Percentiles rank a stretch among this genome's conserved stretches.
Evolutionary conservation across 495 filamentous ascomycete species (phyloP).

Genomic region (Penicillium mononematosum): DNA sequence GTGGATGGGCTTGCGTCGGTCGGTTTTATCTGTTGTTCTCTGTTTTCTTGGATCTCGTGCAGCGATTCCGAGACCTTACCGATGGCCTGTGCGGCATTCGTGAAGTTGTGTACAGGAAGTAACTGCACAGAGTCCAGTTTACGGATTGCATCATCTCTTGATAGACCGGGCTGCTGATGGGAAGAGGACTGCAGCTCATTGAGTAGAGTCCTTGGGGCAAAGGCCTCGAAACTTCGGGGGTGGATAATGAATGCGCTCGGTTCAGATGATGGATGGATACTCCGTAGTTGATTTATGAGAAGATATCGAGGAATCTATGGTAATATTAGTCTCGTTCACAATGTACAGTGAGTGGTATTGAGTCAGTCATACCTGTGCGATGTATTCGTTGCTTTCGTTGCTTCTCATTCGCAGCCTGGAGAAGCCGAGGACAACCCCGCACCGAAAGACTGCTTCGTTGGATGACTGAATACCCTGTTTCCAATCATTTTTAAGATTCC

Average conservation of each 20-base stretch:
- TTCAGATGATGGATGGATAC: slow-evolving; percentile 7
- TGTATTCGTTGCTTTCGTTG: slow-evolving; percentile 31
- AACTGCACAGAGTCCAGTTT: slow-evolving; percentile 41
- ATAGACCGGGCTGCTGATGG: slow-evolving; percentile 20
- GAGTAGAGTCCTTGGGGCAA: slow-evolving; percentile 70
- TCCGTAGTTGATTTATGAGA: slow-evolving; percentile 16
- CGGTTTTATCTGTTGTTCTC: slow-evolving; percentile 3
- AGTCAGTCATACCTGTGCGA: slow-evolving; percentile 34
- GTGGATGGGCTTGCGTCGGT: background rate
- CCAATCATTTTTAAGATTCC: slow-evolving; percentile 37
- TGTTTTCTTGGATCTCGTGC: slow-evolving; percentile 18
- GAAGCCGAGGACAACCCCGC: slow-evolving; percentile 39
- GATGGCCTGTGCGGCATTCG: slow-evolving; percentile 38
- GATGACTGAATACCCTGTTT: slow-evolving; percentile 22
- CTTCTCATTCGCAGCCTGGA: slow-evolving; percentile 33
- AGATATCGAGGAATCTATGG: slow-evolving; percentile 21
- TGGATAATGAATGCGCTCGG: slow-evolving; percentile 52
- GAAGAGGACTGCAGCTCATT: slow-evolving; percentile 25
- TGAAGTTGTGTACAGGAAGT: slow-evolving; percentile 38
- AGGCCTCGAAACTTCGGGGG: slow-evolving; percentile 78
- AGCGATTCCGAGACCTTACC: slow-evolving; percentile 32
- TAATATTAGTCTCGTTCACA: background rate
- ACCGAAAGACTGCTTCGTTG: slow-evolving; percentile 26
- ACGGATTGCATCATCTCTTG: slow-evolving; percentile 35
- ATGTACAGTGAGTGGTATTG: background rate